Evolutionary conservation across 805 yeast species (phyloP), one percentile per base, ranked within the genome.

Genomic region (Kuraishia ogatae): DNA sequence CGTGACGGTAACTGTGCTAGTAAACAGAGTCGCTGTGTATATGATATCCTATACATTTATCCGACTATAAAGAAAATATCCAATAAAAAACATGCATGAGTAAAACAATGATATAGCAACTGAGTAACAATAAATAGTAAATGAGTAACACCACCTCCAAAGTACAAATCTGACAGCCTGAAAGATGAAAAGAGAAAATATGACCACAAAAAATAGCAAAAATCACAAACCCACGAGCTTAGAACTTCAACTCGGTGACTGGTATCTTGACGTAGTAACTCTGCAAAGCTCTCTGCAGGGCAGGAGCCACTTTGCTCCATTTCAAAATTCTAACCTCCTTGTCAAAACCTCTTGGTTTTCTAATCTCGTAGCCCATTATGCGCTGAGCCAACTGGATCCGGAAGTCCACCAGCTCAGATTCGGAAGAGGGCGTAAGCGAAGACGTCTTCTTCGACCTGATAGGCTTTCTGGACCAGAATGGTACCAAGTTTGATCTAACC

Each of bases 301-400:
- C 87, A 1, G 85, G 82, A 4, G 74, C 76, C 54, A 84, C 70
- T 57, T 76, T 80, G 53, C 76, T 80, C 88, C 88, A 83, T 55
- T 77, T 73, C 58, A 83, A 66, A 50, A 84, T 82, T 50, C 87
- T 68, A 43, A 84, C 86, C 60, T 82, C 87, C 66, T 83, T 84
- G 62, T 83, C 87, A 66, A 83, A 83, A 1, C 87, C 87, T 61
- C 88, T 72, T 26, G 88, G 89, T 60, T 81, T 82, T 61, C 87
- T 74, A 29, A 73, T 69, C 56, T 79, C 82, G 64, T 84, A 84
- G 20, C 78, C 78, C 86, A 83, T 83, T 23, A 84, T 83, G 63
- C 88, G 71, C 56, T 80, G 80, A 2, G 87, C 87, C 57, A 83
- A 70, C 59, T 82, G 86, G 20, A 73, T 67, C 57, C 82, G 70